Base-by-base conservation (phyloP, 1,284 basidiomycete species). In the Fereydounia khargensis region DNA sequence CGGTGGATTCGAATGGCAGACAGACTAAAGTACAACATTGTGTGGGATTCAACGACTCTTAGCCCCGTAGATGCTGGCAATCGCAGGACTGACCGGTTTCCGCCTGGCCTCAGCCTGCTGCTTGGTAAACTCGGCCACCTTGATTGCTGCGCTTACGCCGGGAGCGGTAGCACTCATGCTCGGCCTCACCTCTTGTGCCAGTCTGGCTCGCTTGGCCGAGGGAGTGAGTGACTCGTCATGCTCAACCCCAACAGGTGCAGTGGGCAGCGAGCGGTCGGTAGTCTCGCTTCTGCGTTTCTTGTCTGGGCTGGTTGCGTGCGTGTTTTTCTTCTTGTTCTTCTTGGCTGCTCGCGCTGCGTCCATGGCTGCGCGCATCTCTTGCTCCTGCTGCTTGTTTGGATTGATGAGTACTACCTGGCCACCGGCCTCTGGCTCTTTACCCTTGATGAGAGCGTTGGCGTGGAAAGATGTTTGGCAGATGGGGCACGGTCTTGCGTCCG, bases 381-480 rank as follows among this genome's bases (percentile, higher is more conserved):
- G 32, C 34, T 67, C 47, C 32, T 65, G 58, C 4, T 33, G 37
- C 3, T 31, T 24, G 0, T 40, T 16, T 3, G 68, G 68, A 24
- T 73, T 69, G 35, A 73, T 49, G 5, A 52, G 49, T 4, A 70
- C 58, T 5, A 73, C 44, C 16, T 62, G 47, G 2, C 31, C 47
- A 0, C 45, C 56, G n/a, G 23, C 17, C 11, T 44, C 37, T 0
- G 39, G 27, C 30, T 48, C 24, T 24, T 50, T 42, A 3, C 45
- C 42, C 38, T 65, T 65, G 7, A n/a, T 37, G 9, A 71, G 30
- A 0, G 39, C 43, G 11, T 22, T 28, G 0, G 58, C 50, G 32
- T 39, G 41, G 60, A 73, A 74, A 3, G 37, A 17, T 21, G 41
- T 50, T 9, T 40, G 46, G 25, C 66, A 71, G 11, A 65, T 39